Conservation (phyloP, 192 early-diverging fungal genomes). For the Gaertneriomyces sp. region DNA sequence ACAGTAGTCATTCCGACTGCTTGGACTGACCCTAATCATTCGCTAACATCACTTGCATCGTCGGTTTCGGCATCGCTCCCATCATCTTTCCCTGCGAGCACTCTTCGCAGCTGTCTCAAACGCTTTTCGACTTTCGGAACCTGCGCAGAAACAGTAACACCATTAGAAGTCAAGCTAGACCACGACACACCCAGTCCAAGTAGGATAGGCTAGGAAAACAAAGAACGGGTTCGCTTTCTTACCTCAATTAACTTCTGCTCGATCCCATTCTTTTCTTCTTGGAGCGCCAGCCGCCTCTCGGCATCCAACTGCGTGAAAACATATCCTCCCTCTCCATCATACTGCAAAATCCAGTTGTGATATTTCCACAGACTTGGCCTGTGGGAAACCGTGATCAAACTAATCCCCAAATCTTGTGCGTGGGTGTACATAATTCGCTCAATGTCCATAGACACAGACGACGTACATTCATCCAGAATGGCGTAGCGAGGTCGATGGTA, state of each 20-base stretch:
- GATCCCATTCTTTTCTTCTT: constrained; percentile 85
- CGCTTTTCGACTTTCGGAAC: constrained; percentile 68
- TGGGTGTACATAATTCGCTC: constrained; percentile 81
- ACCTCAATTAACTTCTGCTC: constrained; percentile 75
- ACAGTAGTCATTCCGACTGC: too few species aligned
- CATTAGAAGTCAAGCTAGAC: too few species aligned
- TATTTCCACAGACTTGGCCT: constrained; percentile 95
- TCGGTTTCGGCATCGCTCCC: neutral
- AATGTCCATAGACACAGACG: constrained; percentile 90
- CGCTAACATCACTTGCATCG: neutral
- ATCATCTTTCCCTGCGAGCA: neutral
- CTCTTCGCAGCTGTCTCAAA: constrained; percentile 57
- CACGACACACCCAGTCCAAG: too few species aligned
- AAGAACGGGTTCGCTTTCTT: too few species aligned
- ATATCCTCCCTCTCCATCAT: constrained; percentile 96
- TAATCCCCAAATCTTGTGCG: constrained; percentile 72
- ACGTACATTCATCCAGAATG: constrained; percentile 94
- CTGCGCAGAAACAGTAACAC: too few species aligned
- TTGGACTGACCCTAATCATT: neutral
- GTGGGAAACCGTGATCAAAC: constrained; percentile 91
- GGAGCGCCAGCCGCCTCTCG: constrained; percentile 76
- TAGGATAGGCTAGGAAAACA: too few species aligned
- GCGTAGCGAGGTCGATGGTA: constrained; percentile 95
- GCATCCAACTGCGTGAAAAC: constrained; percentile 89
- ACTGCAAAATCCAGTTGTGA: constrained; percentile 89